Conservation (phyloP, 345 rosid species). For the Lepidium sativum region DNA sequence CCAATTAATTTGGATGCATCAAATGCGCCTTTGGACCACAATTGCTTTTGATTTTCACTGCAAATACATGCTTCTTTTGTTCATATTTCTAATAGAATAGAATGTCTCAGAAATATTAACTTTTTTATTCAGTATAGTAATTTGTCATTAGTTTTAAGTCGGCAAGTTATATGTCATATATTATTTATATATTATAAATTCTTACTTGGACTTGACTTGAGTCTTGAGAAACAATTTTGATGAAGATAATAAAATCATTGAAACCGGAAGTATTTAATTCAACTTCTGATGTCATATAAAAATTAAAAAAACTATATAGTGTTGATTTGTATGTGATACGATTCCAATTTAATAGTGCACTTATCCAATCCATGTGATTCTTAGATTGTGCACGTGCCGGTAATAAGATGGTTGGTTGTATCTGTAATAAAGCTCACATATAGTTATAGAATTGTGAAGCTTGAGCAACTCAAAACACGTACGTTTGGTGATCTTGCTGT, state of each 20-base stretch:
- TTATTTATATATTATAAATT: too few relatives aligned
- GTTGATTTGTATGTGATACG: background rate
- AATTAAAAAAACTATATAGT: background rate
- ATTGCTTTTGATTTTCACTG: constrained; percentile 9
- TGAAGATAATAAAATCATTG: background rate
- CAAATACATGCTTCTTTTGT: background rate
- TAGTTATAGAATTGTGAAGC: background rate
- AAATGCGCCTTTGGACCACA: constrained; percentile 22
- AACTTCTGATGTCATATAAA: background rate
- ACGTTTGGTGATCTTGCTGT: background rate
- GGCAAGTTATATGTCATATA: background rate
- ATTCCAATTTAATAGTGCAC: background rate
- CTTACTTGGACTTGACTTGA: background rate
- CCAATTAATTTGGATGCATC: constrained; percentile 20
- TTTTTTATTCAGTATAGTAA: background rate
- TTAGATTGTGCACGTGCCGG: constrained; percentile 13
- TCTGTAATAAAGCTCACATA: background rate
- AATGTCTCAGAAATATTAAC: constrained; percentile 2
- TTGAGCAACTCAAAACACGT: background rate
- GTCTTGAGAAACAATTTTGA: background rate
- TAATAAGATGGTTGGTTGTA: constrained; percentile 1
- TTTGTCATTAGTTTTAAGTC: background rate
- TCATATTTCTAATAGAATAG: background rate
- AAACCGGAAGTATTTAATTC: background rate
- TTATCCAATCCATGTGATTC: background rate